phyloP scores from a whole-genome alignment of 352 stramenopile species.

The Phytophthora sojae region DNA sequence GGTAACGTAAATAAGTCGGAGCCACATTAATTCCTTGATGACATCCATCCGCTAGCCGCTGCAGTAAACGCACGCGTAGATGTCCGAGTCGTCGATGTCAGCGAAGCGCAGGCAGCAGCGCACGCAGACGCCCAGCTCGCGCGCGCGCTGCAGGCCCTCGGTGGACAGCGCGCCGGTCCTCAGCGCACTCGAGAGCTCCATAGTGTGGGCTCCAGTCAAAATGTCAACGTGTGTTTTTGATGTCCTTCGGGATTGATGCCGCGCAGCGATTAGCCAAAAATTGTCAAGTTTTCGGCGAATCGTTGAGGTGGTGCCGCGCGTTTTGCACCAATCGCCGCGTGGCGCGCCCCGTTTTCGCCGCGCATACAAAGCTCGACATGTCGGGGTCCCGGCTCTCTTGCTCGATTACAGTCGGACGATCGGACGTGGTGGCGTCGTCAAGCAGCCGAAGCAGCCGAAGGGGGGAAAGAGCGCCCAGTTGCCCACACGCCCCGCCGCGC shows the following conservation, averaged over 20 bases:
- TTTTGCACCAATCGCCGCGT: conserved; percentile 35
- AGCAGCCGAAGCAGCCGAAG: conserved; percentile 4
- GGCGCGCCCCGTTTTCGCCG: conserved; percentile 19
- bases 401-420: conserved; percentile 30
- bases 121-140: conserved; percentile 54
- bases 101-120: conserved; percentile 78
- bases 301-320: neutral
- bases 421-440: conserved; percentile 33
- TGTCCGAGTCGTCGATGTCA: conserved; percentile 43
- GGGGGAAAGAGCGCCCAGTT: conserved; percentile 15
- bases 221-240: neutral
- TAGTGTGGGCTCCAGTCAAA: conserved; percentile 22
- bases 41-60: neutral
- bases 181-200: conserved; percentile 38
- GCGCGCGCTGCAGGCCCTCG: conserved; percentile 22
- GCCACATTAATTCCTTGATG: conserved; percentile 5
- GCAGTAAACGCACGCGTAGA: conserved; percentile 62
- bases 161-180: conserved; percentile 40
- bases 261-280: conserved; percentile 31
- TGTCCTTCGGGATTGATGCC: conserved; percentile 2
- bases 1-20: conserved; percentile 16
- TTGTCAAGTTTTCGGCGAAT: conserved; percentile 25
- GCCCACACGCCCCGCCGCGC: conserved; percentile 13
- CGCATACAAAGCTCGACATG: conserved; percentile 30
- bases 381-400: conserved; percentile 20